Conservation (phyloP, 164 flowering plant genomes). For the Liquidambar formosana region DNA sequence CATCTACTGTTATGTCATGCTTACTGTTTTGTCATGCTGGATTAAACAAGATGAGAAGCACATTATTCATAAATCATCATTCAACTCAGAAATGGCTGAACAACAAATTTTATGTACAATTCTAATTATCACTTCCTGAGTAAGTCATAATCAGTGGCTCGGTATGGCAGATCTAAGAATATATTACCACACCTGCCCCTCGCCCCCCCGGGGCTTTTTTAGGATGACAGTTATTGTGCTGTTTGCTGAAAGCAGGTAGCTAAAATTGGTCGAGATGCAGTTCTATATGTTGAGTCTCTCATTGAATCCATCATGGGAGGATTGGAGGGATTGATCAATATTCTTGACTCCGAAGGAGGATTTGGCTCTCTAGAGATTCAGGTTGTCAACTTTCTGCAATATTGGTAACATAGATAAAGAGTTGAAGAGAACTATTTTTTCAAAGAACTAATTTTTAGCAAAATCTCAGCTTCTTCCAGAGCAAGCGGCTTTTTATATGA, state of each 20-base stretch:
- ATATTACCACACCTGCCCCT: too few species aligned
- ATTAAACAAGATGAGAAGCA: background rate
- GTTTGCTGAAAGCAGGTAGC: slow-evolving; percentile 56
- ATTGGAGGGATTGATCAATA: slow-evolving; percentile 92
- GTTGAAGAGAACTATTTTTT: background rate
- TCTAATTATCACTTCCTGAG: background rate
- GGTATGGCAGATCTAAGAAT: too few species aligned
- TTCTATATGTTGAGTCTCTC: slow-evolving; percentile 92
- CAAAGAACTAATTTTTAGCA: slow-evolving; percentile 24
- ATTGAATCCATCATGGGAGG: slow-evolving; percentile 99
- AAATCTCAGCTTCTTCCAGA: slow-evolving; percentile 91
- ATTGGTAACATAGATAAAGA: background rate
- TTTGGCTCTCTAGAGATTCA: slow-evolving; percentile 92
- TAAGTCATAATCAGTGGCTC: background rate
- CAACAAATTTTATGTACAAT: background rate
- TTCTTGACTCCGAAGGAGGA: slow-evolving; percentile 98
- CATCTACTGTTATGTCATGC: background rate
- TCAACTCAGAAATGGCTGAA: too few species aligned
- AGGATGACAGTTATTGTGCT: background rate
- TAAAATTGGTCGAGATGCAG: slow-evolving; percentile 97
- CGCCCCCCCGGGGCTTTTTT: too few species aligned
- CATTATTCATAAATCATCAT: background rate
- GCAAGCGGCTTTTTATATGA: slow-evolving; percentile 88
- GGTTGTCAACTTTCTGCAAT: slow-evolving; percentile 42
- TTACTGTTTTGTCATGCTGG: background rate